Percentiles rank a stretch among this genome's conserved stretches.
phyloP scores from a whole-genome alignment of 129 eudicot species.

The Lactuca saligna region DNA sequence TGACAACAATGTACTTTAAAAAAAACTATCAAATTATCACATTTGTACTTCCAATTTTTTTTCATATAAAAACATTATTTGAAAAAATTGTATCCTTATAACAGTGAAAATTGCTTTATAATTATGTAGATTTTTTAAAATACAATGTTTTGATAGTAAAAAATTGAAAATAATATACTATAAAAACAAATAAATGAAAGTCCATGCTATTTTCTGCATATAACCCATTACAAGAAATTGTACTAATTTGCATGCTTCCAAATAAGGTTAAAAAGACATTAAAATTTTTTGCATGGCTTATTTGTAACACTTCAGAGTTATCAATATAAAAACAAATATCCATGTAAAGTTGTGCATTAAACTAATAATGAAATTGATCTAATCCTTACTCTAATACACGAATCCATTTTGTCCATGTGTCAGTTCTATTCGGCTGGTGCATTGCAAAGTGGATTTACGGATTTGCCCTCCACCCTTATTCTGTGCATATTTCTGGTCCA shows the following conservation, averaged over 20 bases:
- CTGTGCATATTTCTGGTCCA: too few species aligned
- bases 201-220: not conserved
- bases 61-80: not conserved
- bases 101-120: too few species aligned
- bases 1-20: not conserved
- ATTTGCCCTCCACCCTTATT: too few species aligned
- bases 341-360: too few species aligned
- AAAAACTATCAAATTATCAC: not conserved
- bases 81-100: not conserved
- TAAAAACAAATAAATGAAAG: not conserved
- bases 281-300: not conserved
- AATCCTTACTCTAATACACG: too few species aligned
- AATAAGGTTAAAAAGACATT: not conserved
- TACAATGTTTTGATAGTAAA: not conserved
- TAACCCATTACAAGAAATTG: not conserved
- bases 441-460: too few species aligned
- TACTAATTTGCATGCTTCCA: not conserved
- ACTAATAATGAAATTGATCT: not conserved
- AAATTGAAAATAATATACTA: too few species aligned
- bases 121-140: too few species aligned
- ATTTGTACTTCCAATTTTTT: not conserved
- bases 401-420: too few species aligned
- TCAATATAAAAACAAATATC: not conserved
- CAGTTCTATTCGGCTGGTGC: too few species aligned
- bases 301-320: not conserved